Base-by-base conservation (phyloP, 2,329 filamentous ascomycete genomes). In the Monilinia vaccinii-corymbosi region DNA sequence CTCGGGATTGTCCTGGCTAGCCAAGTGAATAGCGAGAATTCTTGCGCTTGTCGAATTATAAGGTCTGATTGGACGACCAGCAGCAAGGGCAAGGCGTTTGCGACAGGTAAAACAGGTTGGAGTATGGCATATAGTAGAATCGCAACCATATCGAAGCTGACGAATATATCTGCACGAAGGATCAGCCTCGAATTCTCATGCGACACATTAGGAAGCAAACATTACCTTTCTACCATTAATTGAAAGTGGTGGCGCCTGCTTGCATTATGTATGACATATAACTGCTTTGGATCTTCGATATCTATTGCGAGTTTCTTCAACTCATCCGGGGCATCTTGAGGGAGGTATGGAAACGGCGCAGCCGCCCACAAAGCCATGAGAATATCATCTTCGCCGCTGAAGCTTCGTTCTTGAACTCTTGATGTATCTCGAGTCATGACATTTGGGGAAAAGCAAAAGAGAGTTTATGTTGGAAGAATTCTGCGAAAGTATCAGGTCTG, bases 111-210 rank as follows among this genome's bases (percentile, higher is more conserved):
- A 87, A 75, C 91, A 96, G 16, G 89, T 93, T 16, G 89, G 75
- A 1, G 85, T 93, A 40, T 78, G 78, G 74, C 91, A 96, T 56
- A 79, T 77, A 57, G 79, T 76, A 64, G 81, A 82, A 63, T 83
- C 83, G 71, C 91, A 96, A 64, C 91, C 91, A 65, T 88, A 81
- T 60, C 91, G 83, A n/a, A 96, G 82, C 74, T 96, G 91, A 38
- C 82, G 78, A 53, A 92, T 84, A 70, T 89, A 95, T 68, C 89
- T 93, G 64, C 28, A n/a, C 23, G 60, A 61, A 40, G 36, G 66
- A 32, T 48, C 18, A 38, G 32, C 45, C 53, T 40, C 56, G 58
- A 56, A 55, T 31, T 60, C 36, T 18, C n/a, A 7, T 42, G 21
- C 38, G 51, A 32, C n/a, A 31, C 8, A 44, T 18, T 16, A 44